Conservation (phyloP, 129 eudicot species). For the Ambrosia trifida region DNA sequence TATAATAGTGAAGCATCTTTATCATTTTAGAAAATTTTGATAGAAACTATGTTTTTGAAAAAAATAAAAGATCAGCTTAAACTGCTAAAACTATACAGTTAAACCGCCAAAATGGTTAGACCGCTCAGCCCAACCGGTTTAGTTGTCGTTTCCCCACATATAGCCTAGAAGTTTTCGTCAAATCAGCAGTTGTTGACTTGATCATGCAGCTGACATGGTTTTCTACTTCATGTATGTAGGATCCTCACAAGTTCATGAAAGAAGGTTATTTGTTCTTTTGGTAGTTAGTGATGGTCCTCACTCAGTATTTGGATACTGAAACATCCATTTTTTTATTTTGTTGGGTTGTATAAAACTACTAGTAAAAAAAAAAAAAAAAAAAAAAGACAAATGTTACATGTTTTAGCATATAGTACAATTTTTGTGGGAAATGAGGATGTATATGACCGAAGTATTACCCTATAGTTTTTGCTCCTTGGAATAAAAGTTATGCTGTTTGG, state of each 20-base stretch:
- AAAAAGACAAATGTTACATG: neutral
- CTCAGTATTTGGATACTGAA: constrained; percentile 6
- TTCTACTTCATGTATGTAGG: constrained; percentile 19
- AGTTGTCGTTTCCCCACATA: too few relatives aligned
- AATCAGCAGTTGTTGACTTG: too few relatives aligned
- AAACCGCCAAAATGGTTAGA: too few relatives aligned
- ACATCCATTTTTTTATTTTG: constrained; percentile 2
- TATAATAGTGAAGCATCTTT: too few relatives aligned
- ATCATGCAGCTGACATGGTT: too few relatives aligned
- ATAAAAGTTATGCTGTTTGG: neutral
- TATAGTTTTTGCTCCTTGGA: neutral
- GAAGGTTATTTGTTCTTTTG: constrained; percentile 15
- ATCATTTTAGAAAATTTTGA: too few relatives aligned
- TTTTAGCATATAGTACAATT: constrained; percentile 8
- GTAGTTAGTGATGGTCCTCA: constrained; percentile 36
- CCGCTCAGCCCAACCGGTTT: too few relatives aligned
- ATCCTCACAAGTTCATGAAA: constrained; percentile 26
- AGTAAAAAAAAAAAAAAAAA: neutral
- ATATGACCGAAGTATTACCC: neutral
- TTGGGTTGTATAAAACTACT: constrained; percentile 8
- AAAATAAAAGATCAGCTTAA: too few relatives aligned
- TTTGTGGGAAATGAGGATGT: constrained; percentile 6
- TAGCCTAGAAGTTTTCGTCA: too few relatives aligned
- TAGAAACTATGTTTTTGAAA: too few relatives aligned
- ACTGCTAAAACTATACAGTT: too few relatives aligned